Evolutionary conservation across 805 yeast species (phyloP), one percentile per base, ranked within the genome.

Genomic region (Cyberlindnera samutprakarnensis): DNA sequence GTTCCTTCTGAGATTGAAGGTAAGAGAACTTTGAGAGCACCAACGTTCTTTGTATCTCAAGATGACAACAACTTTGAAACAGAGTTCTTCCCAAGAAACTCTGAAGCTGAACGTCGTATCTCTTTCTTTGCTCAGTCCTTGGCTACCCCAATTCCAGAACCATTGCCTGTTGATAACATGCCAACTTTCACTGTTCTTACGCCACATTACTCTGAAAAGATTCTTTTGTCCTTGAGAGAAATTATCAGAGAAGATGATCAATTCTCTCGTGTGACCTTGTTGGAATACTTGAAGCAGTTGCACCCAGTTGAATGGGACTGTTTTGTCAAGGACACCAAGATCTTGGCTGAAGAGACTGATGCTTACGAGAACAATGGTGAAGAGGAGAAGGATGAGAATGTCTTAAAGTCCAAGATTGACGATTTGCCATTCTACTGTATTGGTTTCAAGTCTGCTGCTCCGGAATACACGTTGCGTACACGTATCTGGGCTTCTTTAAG

Each of bases 41-140:
- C 99, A 50, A 90, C 97, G 34, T 92, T 92, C 78, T 92, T 92
- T 53, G 95, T 92, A 38, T 80, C 95, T 41, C 98, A 94, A 65
- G 98, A 92, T 64, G 99, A 92, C 51, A 64, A 67, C 62, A 73
- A 87, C 56, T 84, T 88, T 53, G 94, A 84, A 44, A 85, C 96
- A 45, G 96, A 90, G 70, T 94, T 86, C 57, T 92, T 92, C 84
- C 97, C 98, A 49, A 72, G 78, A 53, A 77, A 90, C 62, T 86
- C 96, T 27, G 99, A 92, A 64, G 98, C 99, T 43, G 98, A 94
- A 68, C 88, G 98, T 71, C 92, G 99, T 73, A 88, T 92, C 50
- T 85, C 96, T 38, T 92, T 94, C 82, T 92, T 92, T 67, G 99
- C 99, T 38, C 98, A 92, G 64, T 88, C 97, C 9, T 71, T 92